Percentiles rank a stretch among this genome's conserved stretches.
Evolutionary conservation across 108 stramenopile genomes (phyloP).

Genomic region (Cylindrotheca closterium): DNA sequence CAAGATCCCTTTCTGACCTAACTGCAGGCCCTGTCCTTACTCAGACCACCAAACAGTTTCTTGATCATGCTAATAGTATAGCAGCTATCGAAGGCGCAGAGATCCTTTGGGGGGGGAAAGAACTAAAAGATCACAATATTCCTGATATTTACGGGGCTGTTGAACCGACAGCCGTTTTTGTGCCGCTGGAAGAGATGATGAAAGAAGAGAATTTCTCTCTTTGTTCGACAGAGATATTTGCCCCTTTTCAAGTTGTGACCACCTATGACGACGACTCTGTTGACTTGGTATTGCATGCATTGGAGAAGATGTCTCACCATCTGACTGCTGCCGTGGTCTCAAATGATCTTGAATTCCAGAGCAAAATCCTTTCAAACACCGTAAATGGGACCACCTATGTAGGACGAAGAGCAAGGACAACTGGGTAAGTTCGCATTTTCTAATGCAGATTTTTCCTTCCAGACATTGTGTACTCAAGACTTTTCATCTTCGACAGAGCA

Average conservation of each 20-base stretch:
- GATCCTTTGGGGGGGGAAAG: constrained; percentile 92
- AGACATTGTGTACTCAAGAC: not conserved
- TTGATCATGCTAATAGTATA: constrained; percentile 78
- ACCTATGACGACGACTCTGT: constrained; percentile 83
- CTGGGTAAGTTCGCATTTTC: constrained; percentile 47
- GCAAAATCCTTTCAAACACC: constrained; percentile 85
- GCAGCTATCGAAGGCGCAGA: constrained; percentile 83
- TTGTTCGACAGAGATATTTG: constrained; percentile 93
- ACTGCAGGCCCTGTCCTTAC: constrained; percentile 95
- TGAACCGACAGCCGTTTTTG: constrained; percentile 95
- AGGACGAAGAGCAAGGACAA: constrained; percentile 94
- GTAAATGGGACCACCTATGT: constrained; percentile 98
- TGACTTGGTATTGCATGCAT: constrained; percentile 76
- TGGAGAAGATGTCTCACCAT: constrained; percentile 94
- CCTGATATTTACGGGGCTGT: constrained; percentile 93
- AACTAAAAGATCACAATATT: constrained; percentile 81
- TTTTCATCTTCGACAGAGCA: constrained; percentile 38
- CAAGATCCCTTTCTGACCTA: constrained; percentile 81
- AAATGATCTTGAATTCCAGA: constrained; percentile 86
- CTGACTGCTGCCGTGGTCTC: constrained; percentile 97
- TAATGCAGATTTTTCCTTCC: not conserved
- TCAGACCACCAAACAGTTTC: constrained; percentile 81
- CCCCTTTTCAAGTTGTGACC: constrained; percentile 96
- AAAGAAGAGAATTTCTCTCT: constrained; percentile 76
- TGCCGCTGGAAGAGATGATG: constrained; percentile 92